Evolutionary conservation across 768 basidiomycete species (phyloP).

Genomic region (Leccinum aurantiacum): DNA sequence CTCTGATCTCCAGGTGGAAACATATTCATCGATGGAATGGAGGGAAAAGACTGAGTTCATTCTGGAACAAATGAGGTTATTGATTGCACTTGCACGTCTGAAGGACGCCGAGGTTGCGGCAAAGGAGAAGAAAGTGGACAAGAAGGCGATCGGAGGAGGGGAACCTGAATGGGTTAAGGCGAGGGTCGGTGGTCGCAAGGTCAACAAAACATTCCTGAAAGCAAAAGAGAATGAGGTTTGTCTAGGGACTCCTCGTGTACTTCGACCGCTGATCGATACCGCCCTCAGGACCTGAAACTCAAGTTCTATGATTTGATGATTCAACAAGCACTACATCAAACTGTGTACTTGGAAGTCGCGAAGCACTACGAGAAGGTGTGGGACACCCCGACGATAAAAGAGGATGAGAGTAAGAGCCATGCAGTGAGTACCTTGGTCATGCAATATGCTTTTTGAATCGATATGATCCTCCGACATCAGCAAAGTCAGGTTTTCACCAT

Average conservation of each 20-base stretch:
- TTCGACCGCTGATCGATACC: not conserved
- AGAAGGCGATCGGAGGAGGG: constrained; percentile 64
- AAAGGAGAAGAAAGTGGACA: constrained; percentile 50
- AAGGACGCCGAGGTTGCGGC: constrained; percentile 68
- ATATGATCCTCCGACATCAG: constrained; percentile 1
- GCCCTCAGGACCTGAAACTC: constrained; percentile 82
- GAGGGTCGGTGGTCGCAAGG: constrained; percentile 86
- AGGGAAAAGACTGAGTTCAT: constrained; percentile 98
- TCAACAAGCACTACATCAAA: constrained; percentile 83
- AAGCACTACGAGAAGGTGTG: constrained; percentile 89
- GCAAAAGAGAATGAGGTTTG: constrained; percentile 84
- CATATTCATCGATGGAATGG: constrained; percentile 98
- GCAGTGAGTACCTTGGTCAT: constrained; percentile 44
- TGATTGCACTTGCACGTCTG: constrained; percentile 71
- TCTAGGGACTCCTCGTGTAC: constrained; percentile 5
- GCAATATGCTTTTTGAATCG: not conserved
- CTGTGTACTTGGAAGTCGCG: constrained; percentile 87
- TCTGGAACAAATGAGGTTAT: constrained; percentile 93
- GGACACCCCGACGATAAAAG: constrained; percentile 94
- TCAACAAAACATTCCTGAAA: constrained; percentile 91
- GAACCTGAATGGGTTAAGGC: constrained; percentile 94
- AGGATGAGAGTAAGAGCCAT: constrained; percentile 71
- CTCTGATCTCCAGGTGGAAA: constrained; percentile 96
- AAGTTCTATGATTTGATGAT: constrained; percentile 98
- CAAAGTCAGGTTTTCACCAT: too few relatives aligned